Evolutionary conservation across 495 filamentous ascomycete species (phyloP).

Genomic region (Penicillium riverlandense): DNA sequence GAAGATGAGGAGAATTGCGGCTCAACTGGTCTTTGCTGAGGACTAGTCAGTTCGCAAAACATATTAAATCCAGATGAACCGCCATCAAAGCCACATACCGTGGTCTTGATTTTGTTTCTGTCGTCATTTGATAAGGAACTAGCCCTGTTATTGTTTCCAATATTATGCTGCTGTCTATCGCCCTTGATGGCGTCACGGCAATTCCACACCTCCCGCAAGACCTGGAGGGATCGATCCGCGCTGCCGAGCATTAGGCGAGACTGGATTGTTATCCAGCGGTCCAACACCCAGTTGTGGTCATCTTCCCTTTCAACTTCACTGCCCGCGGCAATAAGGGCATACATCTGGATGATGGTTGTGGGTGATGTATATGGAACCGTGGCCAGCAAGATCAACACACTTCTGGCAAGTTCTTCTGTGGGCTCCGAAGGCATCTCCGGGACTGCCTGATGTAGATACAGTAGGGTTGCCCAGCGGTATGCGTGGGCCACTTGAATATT

Average conservation of each 20-base stretch:
- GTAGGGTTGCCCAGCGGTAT: constrained; percentile 67
- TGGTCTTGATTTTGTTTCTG: too few relatives aligned
- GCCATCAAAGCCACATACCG: too few relatives aligned
- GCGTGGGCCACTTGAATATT: constrained; percentile 67
- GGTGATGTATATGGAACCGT: constrained; percentile 57
- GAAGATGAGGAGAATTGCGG: too few relatives aligned
- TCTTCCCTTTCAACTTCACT: constrained; percentile 57
- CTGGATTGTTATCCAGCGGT: constrained; percentile 58
- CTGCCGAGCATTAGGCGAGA: constrained; percentile 65
- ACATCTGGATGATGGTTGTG: constrained; percentile 69
- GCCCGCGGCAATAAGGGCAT: constrained; percentile 65
- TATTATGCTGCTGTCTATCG: constrained; percentile 18
- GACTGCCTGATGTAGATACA: constrained; percentile 73
- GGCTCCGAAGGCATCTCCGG: constrained; percentile 61
- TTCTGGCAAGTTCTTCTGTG: constrained; percentile 53
- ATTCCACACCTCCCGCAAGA: constrained; percentile 66
- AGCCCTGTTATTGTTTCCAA: too few relatives aligned
- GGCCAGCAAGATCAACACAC: constrained; percentile 55
- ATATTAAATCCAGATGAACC: too few relatives aligned
- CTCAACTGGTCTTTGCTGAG: too few relatives aligned
- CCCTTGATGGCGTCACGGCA: constrained; percentile 43
- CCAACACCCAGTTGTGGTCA: constrained; percentile 59
- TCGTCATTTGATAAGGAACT: constrained; percentile 6
- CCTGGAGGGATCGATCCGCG: constrained; percentile 67
- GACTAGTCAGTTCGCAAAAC: too few relatives aligned